A percentile compares a stretch with the other conserved stretches of the same genome.
phyloP scores from a whole-genome alignment of 345 rosid genomes.

The Euphorbia peplus region DNA sequence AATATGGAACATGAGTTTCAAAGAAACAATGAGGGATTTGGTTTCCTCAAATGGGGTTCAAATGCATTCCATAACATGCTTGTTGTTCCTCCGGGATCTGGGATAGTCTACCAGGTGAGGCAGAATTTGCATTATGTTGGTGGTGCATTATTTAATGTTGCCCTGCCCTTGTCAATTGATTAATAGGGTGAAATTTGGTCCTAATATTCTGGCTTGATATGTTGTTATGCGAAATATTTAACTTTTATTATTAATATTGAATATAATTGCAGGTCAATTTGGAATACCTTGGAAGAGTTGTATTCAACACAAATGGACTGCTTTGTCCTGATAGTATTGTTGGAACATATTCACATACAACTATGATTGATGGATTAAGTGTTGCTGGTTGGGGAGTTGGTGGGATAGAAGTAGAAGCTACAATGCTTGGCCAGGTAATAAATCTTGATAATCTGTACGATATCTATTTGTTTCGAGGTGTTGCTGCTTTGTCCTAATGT shows the following conservation, averaged over 20 bases:
- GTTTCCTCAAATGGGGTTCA: slow-evolving; percentile 95
- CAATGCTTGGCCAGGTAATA: slow-evolving; percentile 97
- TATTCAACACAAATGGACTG: slow-evolving; percentile 70
- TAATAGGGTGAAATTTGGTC: neutral
- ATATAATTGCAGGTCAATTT: slow-evolving; percentile 67
- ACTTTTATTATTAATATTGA: slow-evolving; percentile 3
- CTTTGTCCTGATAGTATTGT: slow-evolving; percentile 94
- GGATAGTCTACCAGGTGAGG: slow-evolving; percentile 89
- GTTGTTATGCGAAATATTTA: neutral
- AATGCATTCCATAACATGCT: slow-evolving; percentile 89
- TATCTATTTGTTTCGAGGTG: neutral
- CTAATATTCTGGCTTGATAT: neutral
- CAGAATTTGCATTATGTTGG: neutral
- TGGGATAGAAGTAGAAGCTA: slow-evolving; percentile 93
- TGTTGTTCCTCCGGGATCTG: slow-evolving; percentile 96
- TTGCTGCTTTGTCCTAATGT: no score
- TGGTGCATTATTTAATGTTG: neutral
- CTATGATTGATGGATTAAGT: slow-evolving; percentile 95
- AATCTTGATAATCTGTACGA: neutral
- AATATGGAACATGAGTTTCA: slow-evolving; percentile 89
- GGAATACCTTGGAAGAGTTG: slow-evolving; percentile 91
- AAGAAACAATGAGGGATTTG: slow-evolving; percentile 87
- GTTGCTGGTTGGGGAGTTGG: slow-evolving; percentile 99
- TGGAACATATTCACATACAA: slow-evolving; percentile 93
- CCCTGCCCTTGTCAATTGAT: no score